Evolutionary conservation across 2,329 filamentous ascomycete species (phyloP), one percentile per base, ranked within the genome.

Genomic region (Alternaria ethzedia): DNA sequence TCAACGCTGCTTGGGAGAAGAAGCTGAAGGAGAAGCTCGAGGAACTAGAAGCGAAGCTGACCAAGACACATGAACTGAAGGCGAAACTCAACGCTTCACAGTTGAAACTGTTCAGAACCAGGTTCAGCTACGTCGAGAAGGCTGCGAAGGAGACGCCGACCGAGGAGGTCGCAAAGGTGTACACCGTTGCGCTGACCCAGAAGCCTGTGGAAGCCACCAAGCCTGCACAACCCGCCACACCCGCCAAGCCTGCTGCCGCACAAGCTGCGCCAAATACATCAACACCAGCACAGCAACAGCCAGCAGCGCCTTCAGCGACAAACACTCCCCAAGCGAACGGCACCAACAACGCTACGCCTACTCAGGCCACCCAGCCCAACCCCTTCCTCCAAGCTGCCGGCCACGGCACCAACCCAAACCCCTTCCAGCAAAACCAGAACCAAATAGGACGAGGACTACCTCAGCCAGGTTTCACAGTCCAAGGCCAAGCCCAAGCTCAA

Each of bases 71-170:
- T 55, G 86, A 91, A 65, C 86, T 73, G 52, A 73, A 96, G 82
- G 89, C 90, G 76, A 91, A 96, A 88, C 84, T 89, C 6, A 90
- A 95, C 70, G 92, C 90, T 70, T 89, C 67, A 2, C 65, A 90
- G 75, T 82, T 86, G 50, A 88, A 86, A 65, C 82, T 83, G 9
- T 88, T 89, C 0, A 85, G 85, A 54, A 91, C 90, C 5, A 96
- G 96, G 82, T 82, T 96, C 30, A 86, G 87, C 2, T 88, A 96
- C 1, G 91, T 98, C 4, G 87, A 94, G 74, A 91, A 89, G 50
- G 94, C 95, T 12, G 93, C 91, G 0, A 86, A 86, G n/a, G 91
- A 97, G 51, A 97, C 94, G 1, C 95, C 95, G 0, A 86, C 95
- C 72, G 90, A 89, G 76, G 88, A 94, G 0, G 93, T 98, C 5